These are phyloP conservation scores for Ophiostoma piceae DNA, from an alignment of 2,329 filamentous ascomycete genomes.

Conservation along the genomic window DNA sequence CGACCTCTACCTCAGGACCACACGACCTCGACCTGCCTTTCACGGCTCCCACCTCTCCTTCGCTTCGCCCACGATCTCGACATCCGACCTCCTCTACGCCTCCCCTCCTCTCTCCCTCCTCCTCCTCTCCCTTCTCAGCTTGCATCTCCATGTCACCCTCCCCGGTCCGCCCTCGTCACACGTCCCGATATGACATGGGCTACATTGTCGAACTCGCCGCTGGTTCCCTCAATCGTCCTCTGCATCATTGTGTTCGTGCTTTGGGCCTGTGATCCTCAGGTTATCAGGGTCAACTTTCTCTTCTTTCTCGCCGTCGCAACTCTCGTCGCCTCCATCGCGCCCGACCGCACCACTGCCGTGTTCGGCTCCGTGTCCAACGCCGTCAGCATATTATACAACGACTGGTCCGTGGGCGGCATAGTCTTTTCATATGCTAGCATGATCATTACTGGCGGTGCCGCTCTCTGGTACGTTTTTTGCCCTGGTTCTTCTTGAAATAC, in stretches of 20 bases:
- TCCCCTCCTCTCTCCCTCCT: not conserved
- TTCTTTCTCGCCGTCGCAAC: constrained; percentile 38
- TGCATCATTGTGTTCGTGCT: constrained; percentile 40
- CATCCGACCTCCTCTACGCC: not conserved
- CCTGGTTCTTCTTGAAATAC: not conserved
- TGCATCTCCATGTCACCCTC: constrained; percentile 22
- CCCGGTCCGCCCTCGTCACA: constrained; percentile 21
- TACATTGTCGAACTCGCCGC: constrained; percentile 41
- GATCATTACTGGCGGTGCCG: constrained; percentile 49
- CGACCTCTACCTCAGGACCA: constrained; percentile 4
- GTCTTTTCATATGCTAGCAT: constrained; percentile 49
- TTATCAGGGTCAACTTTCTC: constrained; percentile 40
- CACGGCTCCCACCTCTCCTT: constrained; percentile 6
- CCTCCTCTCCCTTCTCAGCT: constrained; percentile 2
- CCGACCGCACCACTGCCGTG: constrained; percentile 38
- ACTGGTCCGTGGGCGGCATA: constrained; percentile 44
- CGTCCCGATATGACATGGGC: constrained; percentile 47
- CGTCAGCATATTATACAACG: constrained; percentile 35
- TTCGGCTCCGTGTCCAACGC: constrained; percentile 35
- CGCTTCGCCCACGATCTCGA: not conserved
- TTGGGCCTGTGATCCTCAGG: constrained; percentile 44
- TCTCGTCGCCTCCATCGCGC: constrained; percentile 41
- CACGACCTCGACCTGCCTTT: not conserved
- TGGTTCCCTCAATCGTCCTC: constrained; percentile 43
- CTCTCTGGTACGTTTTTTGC: constrained; percentile 43